Percentiles rank a stretch among this genome's conserved stretches.
Conservation (phyloP, 495 filamentous ascomycete genomes). For the Massariosphaeria phaeospora region DNA sequence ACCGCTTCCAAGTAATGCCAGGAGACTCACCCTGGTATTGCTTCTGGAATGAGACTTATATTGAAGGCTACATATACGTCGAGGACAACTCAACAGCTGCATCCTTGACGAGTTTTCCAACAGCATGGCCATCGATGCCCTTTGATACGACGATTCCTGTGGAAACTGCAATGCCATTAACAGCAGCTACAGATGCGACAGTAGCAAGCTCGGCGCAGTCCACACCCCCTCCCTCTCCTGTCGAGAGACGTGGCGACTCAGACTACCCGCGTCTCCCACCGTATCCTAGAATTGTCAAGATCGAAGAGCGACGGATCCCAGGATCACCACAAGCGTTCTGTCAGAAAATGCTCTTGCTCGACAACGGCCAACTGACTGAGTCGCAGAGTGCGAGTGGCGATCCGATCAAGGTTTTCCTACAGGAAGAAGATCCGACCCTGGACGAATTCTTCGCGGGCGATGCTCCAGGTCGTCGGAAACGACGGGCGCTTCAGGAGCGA, state of each 20-base stretch:
- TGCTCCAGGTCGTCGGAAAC: neutral
- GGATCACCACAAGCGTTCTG: constrained; percentile 53
- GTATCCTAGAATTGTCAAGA: constrained; percentile 71
- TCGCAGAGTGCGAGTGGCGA: constrained; percentile 41
- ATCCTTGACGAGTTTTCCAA: constrained; percentile 11
- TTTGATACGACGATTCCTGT: neutral
- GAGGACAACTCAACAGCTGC: constrained; percentile 33
- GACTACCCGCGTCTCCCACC: constrained; percentile 26
- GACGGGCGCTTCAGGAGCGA: neutral
- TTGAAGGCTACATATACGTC: constrained; percentile 80
- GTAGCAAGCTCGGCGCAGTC: neutral
- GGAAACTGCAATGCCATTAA: neutral
- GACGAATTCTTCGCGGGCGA: constrained; percentile 8
- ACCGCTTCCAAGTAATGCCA: constrained; percentile 43
- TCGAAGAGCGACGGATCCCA: constrained; percentile 68
- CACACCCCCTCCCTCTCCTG: neutral
- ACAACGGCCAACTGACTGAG: constrained; percentile 45
- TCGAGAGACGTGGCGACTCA: constrained; percentile 1
- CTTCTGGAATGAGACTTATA: constrained; percentile 74
- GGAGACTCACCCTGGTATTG: constrained; percentile 82
- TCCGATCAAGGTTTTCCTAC: constrained; percentile 52
- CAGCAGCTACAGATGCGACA: neutral
- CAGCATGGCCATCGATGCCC: constrained; percentile 1
- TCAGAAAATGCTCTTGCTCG: constrained; percentile 63
- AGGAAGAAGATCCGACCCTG: constrained; percentile 50